Evolutionary conservation across 345 rosid species (phyloP).

Genomic region (Eucalyptus sp.): DNA sequence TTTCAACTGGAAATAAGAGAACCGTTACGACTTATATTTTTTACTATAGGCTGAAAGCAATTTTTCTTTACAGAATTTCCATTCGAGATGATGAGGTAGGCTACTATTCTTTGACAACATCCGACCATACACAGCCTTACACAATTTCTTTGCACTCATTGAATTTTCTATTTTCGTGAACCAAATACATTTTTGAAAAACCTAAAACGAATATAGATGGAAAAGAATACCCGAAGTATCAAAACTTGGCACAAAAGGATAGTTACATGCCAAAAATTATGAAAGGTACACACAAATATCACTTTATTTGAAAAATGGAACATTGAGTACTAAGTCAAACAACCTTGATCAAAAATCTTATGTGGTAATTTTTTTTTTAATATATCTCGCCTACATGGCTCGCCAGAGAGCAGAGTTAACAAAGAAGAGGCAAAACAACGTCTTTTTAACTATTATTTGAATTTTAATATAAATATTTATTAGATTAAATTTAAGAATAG

Average conservation of each 20-base stretch:
- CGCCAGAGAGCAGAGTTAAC: fast-evolving
- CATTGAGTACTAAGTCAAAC: too few species aligned
- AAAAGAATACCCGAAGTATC: too few species aligned
- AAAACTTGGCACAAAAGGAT: fast-evolving
- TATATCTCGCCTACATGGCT: too few species aligned
- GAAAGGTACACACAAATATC: too few species aligned
- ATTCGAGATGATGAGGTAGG: not conserved
- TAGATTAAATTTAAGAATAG: too few species aligned
- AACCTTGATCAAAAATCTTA: too few species aligned
- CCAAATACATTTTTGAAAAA: not conserved
- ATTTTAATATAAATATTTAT: too few species aligned
- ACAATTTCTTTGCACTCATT: not conserved
- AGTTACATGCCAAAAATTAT: too few species aligned
- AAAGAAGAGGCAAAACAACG: too few species aligned
- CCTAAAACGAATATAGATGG: not conserved
- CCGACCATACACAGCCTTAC: not conserved
- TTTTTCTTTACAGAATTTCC: not conserved
- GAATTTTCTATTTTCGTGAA: not conserved
- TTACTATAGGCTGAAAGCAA: not conserved
- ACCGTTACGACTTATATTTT: not conserved
- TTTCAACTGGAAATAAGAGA: not conserved
- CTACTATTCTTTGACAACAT: not conserved
- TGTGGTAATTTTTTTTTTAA: too few species aligned
- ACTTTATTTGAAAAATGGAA: too few species aligned
- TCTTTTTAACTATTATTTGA: too few species aligned